Evolutionary conservation across 106 monocot genomes (phyloP).

Genomic region (Chionographis japonica): DNA sequence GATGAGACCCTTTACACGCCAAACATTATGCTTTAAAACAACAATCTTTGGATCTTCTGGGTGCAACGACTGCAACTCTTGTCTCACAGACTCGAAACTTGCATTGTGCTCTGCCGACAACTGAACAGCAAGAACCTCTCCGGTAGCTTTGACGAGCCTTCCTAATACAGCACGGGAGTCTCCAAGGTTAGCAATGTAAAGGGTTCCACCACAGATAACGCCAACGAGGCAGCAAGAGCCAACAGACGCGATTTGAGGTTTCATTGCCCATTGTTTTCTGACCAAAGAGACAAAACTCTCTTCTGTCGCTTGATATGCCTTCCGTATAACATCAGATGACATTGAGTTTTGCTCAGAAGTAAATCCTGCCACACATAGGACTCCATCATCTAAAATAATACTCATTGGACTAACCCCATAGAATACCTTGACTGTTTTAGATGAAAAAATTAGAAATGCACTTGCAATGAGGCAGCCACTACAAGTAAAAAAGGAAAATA

Average conservation of each 20-base stretch:
- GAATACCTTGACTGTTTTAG: too few relatives aligned
- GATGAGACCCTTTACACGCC: conserved; percentile 2
- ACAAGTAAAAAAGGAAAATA: too few relatives aligned
- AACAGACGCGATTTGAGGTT: not conserved
- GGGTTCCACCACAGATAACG: too few relatives aligned
- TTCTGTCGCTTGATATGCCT: conserved; percentile 2
- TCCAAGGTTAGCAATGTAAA: too few relatives aligned
- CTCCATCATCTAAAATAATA: not conserved
- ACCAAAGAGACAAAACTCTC: not conserved
- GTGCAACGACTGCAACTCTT: not conserved
- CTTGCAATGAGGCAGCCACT: too few relatives aligned
- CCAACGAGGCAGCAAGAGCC: too few relatives aligned
- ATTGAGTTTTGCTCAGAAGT: not conserved
- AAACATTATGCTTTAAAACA: conserved; percentile 1
- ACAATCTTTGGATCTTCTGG: conserved; percentile 1
- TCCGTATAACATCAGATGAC: conserved; percentile 4
- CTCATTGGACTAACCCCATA: not conserved
- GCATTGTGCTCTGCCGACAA: conserved; percentile 2
- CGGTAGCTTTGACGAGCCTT: conserved; percentile 1
- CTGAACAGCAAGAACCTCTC: conserved; percentile 1
- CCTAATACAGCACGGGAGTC: conserved; percentile 5
- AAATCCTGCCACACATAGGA: not conserved
- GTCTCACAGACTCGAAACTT: not conserved
- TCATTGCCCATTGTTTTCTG: conserved; percentile 1
- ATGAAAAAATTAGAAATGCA: too few relatives aligned